A percentile compares a stretch with the other conserved stretches of the same genome.
phyloP scores from a whole-genome alignment of 2,329 filamentous ascomycete genomes.

The Diaporthe destruens region DNA sequence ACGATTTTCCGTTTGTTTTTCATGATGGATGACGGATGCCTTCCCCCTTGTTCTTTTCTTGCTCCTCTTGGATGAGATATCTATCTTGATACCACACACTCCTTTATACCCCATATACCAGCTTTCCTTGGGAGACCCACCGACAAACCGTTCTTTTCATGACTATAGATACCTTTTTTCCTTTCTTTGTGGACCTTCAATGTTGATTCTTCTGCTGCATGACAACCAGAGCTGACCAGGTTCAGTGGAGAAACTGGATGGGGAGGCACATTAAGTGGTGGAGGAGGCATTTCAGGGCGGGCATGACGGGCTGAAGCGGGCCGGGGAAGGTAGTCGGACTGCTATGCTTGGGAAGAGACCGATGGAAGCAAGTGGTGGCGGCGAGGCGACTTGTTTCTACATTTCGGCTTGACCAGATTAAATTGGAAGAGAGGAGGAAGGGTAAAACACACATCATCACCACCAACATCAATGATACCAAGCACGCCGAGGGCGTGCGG shows the following conservation, averaged over 20 bases:
- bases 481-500: constrained; percentile 19
- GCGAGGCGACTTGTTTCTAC: not conserved
- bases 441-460: constrained; percentile 6
- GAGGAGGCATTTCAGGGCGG: not conserved
- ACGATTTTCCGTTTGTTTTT: constrained; percentile 32
- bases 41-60: constrained; percentile 13
- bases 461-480: constrained; percentile 31
- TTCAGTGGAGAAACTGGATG: not conserved
- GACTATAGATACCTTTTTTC: constrained; percentile 35
- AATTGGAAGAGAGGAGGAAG: not conserved
- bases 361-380: not conserved
- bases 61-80: constrained; percentile 29
- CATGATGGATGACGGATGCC: constrained; percentile 40
- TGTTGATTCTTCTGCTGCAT: constrained; percentile 21
- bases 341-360: not conserved
- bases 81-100: constrained; percentile 42
- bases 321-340: too few relatives aligned
- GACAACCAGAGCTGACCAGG: not conserved
- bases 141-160: constrained; percentile 37
- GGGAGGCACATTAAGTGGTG: not conserved
- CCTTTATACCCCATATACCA: constrained; percentile 39
- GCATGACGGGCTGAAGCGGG: not conserved
- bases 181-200: constrained; percentile 17
- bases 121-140: constrained; percentile 36
- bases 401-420: not conserved